These are phyloP conservation scores for Penstemon davidsonii DNA, from an alignment of 257 asterid species.

Conservation along the genomic window DNA sequence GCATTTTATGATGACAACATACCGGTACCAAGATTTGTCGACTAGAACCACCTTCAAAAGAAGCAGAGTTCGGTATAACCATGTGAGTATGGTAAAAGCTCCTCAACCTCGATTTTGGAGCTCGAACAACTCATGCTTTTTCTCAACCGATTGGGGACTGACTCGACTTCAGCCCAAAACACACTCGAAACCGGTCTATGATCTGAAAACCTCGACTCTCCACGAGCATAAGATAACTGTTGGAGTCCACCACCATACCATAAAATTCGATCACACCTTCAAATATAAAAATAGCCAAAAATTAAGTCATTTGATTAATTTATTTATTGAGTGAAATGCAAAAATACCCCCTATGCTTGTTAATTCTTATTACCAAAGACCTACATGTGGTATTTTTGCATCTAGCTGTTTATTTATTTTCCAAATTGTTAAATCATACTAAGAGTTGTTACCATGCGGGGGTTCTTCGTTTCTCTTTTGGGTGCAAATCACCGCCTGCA, in stretches of 20 bases:
- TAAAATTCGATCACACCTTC: conserved; percentile 93
- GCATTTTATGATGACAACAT: no score
- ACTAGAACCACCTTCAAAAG: conserved; percentile 39
- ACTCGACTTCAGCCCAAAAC: conserved; percentile 94
- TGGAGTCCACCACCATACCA: conserved; percentile 95
- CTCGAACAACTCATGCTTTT: conserved; percentile 88
- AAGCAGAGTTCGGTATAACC: conserved; percentile 96
- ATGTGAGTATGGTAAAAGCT: conserved; percentile 86
- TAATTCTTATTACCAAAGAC: no score
- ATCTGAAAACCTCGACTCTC: conserved; percentile 95
- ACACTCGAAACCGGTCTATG: conserved; percentile 95
- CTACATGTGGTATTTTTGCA: no score
- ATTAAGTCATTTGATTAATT: neutral
- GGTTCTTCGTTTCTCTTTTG: conserved; percentile 92
- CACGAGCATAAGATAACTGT: conserved; percentile 78
- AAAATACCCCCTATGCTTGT: no score
- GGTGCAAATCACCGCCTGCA: conserved; percentile 91
- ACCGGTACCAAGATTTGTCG: neutral
- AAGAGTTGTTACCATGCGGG: conserved; percentile 81
- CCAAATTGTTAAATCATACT: neutral
- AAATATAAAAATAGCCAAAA: conserved; percentile 22
- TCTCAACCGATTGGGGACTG: conserved; percentile 84
- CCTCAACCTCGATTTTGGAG: conserved; percentile 88
- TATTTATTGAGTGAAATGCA: neutral
- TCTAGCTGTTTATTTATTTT: no score